Evolutionary conservation across 1,284 basidiomycete genomes (phyloP).

Genomic region (Fomes fomentarius): DNA sequence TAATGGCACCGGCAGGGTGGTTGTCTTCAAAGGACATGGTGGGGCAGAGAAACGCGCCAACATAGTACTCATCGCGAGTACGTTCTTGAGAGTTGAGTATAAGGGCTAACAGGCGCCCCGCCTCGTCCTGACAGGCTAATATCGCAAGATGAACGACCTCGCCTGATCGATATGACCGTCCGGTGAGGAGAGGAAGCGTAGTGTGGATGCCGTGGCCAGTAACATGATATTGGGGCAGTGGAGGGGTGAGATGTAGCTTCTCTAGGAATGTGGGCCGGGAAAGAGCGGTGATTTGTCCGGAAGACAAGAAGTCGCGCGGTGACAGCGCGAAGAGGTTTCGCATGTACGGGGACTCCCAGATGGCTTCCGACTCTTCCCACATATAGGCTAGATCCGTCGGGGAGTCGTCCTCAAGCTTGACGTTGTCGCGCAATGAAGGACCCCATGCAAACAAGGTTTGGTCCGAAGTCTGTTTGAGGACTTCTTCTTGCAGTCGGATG

Average conservation of each 20-base stretch:
- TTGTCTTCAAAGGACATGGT: conserved; percentile 5
- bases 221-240: conserved; percentile 5
- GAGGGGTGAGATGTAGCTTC: neutral
- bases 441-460: conserved; percentile 19
- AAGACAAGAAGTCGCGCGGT: conserved; percentile 10
- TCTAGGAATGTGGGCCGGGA: neutral
- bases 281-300: neutral
- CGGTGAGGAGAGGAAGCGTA: conserved; percentile 5
- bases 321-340: conserved; percentile 15
- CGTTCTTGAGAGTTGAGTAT: conserved; percentile 5
- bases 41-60: conserved; percentile 8
- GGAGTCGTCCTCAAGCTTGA: neutral
- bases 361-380: neutral
- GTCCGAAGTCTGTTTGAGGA: conserved; percentile 12
- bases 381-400: neutral
- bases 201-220: conserved; percentile 16
- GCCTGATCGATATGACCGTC: neutral
- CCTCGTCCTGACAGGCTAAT: conserved; percentile 10
- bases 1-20: neutral
- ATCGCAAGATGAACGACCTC: conserved; percentile 12
- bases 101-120: conserved; percentile 11
- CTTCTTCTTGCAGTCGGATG: conserved; percentile 12
- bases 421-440: neutral
- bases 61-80: conserved; percentile 2
- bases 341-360: conserved; percentile 1